A percentile compares a stretch with the other conserved stretches of the same genome.
Evolutionary conservation across 1,284 basidiomycete genomes (phyloP).

Genomic region (Pulveroboletus sp.): DNA sequence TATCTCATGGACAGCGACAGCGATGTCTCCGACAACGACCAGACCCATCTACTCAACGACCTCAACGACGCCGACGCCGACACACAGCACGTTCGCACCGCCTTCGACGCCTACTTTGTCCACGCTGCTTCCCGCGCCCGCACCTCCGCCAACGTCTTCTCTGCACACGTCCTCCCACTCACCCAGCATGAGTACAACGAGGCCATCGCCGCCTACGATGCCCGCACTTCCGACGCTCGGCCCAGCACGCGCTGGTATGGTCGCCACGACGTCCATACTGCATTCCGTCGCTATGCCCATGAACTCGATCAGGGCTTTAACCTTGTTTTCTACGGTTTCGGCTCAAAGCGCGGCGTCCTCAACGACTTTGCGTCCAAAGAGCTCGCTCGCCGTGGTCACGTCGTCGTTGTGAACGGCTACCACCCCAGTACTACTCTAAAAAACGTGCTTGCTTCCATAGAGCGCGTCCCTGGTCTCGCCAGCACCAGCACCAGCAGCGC

Average conservation of each 20-base stretch:
- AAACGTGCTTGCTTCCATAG: conserved; percentile 72
- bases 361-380: conserved; percentile 67
- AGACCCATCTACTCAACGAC: conserved; percentile 15
- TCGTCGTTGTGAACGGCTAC: conserved; percentile 81
- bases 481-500: conserved; percentile 41
- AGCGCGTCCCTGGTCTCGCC: conserved; percentile 54
- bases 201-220: conserved; percentile 43
- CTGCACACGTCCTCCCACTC: conserved; percentile 67
- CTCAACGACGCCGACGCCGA: conserved; percentile 14
- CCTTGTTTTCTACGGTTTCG: conserved; percentile 83
- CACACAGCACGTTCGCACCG: conserved; percentile 38
- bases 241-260: conserved; percentile 34
- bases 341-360: conserved; percentile 77
- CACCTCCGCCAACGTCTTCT: conserved; percentile 79
- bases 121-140: conserved; percentile 60
- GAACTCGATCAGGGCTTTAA: conserved; percentile 85
- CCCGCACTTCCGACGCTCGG: conserved; percentile 32
- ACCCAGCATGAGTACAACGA: conserved; percentile 59
- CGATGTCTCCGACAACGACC: conserved; percentile 33
- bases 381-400: conserved; percentile 63
- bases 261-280: conserved; percentile 34
- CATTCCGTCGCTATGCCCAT: conserved; percentile 64
- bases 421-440: conserved; percentile 69
- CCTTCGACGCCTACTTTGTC: conserved; percentile 84
- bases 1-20: conserved; percentile 32